A percentile compares a stretch with the other conserved stretches of the same genome.
These are phyloP conservation scores for Coelastrella sp. DNA, from an alignment of 139 green algal species.

Conservation along the genomic window DNA sequence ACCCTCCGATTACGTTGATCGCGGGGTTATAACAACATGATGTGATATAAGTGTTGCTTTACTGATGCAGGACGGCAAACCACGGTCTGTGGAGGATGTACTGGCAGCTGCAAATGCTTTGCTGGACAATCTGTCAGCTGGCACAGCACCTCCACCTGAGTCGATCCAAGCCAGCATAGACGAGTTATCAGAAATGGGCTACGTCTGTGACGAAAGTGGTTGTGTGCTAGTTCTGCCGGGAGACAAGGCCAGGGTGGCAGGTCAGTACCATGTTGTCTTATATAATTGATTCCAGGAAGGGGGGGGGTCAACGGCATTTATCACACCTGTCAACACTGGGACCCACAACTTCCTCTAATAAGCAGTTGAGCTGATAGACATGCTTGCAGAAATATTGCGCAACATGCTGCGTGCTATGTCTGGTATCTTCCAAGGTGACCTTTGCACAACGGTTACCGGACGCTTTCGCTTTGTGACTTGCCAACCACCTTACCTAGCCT, in stretches of 20 bases:
- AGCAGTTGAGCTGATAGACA: too few species aligned
- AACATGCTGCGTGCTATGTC: too few species aligned
- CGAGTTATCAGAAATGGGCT: constrained; percentile 40
- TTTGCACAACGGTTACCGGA: too few species aligned
- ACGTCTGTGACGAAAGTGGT: constrained; percentile 48
- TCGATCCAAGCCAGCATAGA: constrained; percentile 37
- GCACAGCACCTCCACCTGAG: neutral
- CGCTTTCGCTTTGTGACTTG: too few species aligned
- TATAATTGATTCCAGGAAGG: too few species aligned
- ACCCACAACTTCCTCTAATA: too few species aligned
- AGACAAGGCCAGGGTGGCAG: neutral
- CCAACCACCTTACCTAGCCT: neutral
- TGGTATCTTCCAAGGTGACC: too few species aligned
- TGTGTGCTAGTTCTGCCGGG: constrained; percentile 47
- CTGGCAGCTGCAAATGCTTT: constrained; percentile 42
- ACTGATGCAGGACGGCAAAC: constrained; percentile 7
- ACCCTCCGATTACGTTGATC: neutral
- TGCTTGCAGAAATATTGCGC: neutral
- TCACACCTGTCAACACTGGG: too few species aligned
- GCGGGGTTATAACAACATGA: neutral
- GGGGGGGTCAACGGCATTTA: too few species aligned
- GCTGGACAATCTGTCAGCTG: constrained; percentile 30
- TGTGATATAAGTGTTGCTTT: neutral
- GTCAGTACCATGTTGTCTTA: neutral
- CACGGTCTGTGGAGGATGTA: constrained; percentile 38